These are phyloP conservation scores for Arthrobotrys sinensis DNA, from an alignment of 2,329 filamentous ascomycete species.

Conservation along the genomic window DNA sequence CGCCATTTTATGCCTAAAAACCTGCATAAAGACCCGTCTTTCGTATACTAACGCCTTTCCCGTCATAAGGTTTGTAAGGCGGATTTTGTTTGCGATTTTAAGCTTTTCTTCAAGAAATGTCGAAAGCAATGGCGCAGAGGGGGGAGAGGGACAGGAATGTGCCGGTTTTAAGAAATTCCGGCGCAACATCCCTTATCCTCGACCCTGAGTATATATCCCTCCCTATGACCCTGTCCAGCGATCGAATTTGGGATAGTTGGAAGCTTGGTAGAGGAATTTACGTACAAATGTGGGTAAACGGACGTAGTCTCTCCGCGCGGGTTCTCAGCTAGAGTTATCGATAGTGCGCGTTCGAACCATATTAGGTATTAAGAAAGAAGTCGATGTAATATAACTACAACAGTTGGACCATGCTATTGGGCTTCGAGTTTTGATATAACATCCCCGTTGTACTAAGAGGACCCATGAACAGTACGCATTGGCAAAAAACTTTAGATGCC, in stretches of 20 bases:
- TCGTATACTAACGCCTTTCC: slow-evolving; percentile 26
- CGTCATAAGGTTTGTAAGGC: slow-evolving; percentile 3
- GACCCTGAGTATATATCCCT: slow-evolving; percentile 7
- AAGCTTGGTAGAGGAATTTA: not conserved
- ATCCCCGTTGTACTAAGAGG: not conserved
- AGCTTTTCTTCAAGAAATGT: not conserved
- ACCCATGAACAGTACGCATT: not conserved
- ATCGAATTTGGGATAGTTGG: slow-evolving; percentile 22
- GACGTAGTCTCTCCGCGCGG: slow-evolving; percentile 40
- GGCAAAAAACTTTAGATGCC: slow-evolving; percentile 1
- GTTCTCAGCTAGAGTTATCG: slow-evolving; percentile 1
- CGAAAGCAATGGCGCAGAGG: too few species aligned
- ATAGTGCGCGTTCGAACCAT: not conserved
- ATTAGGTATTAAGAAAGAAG: not conserved
- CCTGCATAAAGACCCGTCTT: slow-evolving; percentile 5
- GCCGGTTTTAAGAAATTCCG: slow-evolving; percentile 40
- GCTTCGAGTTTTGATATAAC: slow-evolving; percentile 2
- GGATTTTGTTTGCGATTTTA: not conserved
- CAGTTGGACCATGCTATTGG: not conserved
- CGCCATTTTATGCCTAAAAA: slow-evolving; percentile 32
- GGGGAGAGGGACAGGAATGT: not conserved
- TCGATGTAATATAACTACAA: not conserved
- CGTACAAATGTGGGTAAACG: slow-evolving; percentile 36
- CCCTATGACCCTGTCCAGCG: not conserved
- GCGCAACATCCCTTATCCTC: slow-evolving; percentile 21